Conservation (phyloP, 495 filamentous ascomycete species). For the Pyronema omphalodes region DNA sequence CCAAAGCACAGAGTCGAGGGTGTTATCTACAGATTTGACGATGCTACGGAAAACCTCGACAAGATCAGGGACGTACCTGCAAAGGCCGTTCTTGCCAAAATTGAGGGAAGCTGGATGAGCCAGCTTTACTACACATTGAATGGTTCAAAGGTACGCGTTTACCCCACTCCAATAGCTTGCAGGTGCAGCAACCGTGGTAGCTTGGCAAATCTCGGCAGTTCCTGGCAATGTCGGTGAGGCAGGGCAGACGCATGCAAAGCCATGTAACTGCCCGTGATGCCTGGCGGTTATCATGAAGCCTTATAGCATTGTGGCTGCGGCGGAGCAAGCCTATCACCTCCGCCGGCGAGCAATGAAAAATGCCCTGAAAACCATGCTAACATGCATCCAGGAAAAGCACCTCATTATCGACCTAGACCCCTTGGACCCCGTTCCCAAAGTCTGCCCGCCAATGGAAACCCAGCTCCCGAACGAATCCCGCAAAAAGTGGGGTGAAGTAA, state of each 20-base stretch:
- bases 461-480: slow-evolving; percentile 84
- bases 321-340: too few species aligned
- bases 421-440: slow-evolving; percentile 56
- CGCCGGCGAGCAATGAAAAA: too few species aligned
- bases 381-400: slow-evolving; percentile 35
- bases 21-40: slow-evolving; percentile 74
- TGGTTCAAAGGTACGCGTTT: slow-evolving; percentile 18
- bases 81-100: slow-evolving; percentile 60
- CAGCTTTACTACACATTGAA: slow-evolving; percentile 46
- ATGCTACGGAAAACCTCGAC: slow-evolving; percentile 53
- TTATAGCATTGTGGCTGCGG: too few species aligned
- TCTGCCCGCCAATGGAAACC: slow-evolving; percentile 49
- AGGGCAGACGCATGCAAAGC: not conserved
- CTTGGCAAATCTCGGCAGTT: not conserved
- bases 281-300: too few species aligned
- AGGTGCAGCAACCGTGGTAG: not conserved
- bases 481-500: slow-evolving; percentile 72
- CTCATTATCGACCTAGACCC: slow-evolving; percentile 74
- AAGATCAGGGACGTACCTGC: slow-evolving; percentile 71
- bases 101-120: slow-evolving; percentile 69
- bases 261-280: too few species aligned
- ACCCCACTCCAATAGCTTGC: too few species aligned
- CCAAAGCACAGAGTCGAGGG: slow-evolving; percentile 83
- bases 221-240: too few species aligned
- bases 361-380: slow-evolving; percentile 21